These are phyloP conservation scores for Thielaviopsis ethacetica DNA, from an alignment of 2,329 filamentous ascomycete species.

Conservation along the genomic window DNA sequence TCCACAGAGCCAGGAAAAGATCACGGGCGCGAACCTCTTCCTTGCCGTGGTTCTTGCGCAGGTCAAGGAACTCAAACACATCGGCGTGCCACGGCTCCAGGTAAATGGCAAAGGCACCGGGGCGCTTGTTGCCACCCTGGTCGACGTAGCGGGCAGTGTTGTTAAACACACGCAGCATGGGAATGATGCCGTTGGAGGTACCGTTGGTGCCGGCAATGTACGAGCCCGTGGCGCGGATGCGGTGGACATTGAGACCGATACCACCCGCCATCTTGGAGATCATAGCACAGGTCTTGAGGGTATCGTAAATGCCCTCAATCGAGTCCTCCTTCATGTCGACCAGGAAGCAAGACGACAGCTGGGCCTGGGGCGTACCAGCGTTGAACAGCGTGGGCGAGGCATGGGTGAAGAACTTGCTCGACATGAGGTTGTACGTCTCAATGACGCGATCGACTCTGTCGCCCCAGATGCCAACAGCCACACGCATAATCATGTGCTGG, in stretches of 20 bases:
- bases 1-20: conserved; percentile 95
- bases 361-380: conserved; percentile 83
- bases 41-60: conserved; percentile 98
- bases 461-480: conserved; percentile 90
- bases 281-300: conserved; percentile 97
- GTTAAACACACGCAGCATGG: conserved; percentile 98
- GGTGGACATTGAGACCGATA: conserved; percentile 91
- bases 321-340: conserved; percentile 99
- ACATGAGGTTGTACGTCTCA: conserved; percentile 99
- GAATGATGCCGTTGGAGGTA: conserved; percentile 90
- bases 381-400: conserved; percentile 97
- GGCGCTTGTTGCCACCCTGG: conserved; percentile 97
- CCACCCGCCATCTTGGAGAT: conserved; percentile 99
- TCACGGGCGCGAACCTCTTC: conserved; percentile 95
- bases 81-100: conserved; percentile 98
- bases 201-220: conserved; percentile 98
- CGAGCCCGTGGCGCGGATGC: conserved; percentile 90
- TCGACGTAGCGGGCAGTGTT: conserved; percentile 98
- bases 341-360: conserved; percentile 95
- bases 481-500: conserved; percentile 99
- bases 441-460: conserved; percentile 87
- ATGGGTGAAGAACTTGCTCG: conserved; percentile 95
- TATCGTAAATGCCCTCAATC: conserved; percentile 98
- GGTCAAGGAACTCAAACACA: conserved; percentile 91
- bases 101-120: conserved; percentile 96